A percentile compares a stretch with the other conserved stretches of the same genome.
These are phyloP conservation scores for Lentinula novae-zelandiae DNA, from an alignment of 1,284 basidiomycete genomes.

Conservation along the genomic window DNA sequence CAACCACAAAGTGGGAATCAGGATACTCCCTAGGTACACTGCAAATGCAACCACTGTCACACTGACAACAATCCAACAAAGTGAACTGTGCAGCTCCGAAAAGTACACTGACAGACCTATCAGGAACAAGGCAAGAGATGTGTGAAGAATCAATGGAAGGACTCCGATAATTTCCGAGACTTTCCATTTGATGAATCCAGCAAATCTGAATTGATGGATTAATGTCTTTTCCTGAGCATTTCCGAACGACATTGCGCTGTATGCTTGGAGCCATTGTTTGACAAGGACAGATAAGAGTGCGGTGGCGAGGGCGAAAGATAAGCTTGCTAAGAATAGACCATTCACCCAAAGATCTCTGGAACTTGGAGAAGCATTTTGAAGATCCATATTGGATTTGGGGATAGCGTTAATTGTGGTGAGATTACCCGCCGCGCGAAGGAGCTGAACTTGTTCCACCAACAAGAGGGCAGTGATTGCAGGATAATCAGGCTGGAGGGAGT, in stretches of 20 bases:
- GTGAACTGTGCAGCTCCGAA: no score
- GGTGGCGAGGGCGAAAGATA: slow-evolving; percentile 35
- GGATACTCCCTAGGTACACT: no score
- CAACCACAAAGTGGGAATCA: no score
- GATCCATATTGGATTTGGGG: neutral
- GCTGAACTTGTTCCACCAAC: slow-evolving; percentile 13
- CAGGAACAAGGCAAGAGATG: no score
- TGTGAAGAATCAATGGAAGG: no score
- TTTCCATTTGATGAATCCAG: no score
- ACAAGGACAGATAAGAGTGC: slow-evolving; percentile 40
- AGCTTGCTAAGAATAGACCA: slow-evolving; percentile 39
- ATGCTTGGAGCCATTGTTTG: slow-evolving; percentile 44
- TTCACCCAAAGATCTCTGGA: slow-evolving; percentile 30
- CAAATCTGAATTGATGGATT: slow-evolving; percentile 33
- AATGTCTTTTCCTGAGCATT: slow-evolving; percentile 32
- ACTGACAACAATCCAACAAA: no score
- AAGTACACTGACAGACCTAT: no score
- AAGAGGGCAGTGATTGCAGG: slow-evolving; percentile 32
- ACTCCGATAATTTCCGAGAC: no score
- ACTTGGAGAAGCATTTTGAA: slow-evolving; percentile 3
- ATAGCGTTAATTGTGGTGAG: neutral
- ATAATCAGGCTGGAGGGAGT: slow-evolving; percentile 30
- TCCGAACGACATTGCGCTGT: slow-evolving; percentile 27
- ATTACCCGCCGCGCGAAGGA: neutral
- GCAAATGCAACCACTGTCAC: no score